Conservation (phyloP, 2,329 filamentous ascomycete species). For the Ceratocystis papillata region DNA sequence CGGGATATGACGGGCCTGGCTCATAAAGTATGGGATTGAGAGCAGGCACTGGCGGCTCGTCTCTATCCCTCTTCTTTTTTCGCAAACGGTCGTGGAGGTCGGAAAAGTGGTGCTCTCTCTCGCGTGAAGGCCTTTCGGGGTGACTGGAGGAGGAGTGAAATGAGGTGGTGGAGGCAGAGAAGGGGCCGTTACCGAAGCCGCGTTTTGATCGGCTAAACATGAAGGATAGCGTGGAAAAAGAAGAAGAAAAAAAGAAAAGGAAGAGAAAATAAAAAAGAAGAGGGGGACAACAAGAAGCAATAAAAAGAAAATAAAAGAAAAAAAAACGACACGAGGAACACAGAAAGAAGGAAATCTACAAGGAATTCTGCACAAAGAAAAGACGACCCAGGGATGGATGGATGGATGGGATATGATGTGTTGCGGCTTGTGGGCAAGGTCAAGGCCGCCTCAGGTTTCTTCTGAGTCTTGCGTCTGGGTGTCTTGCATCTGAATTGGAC, state of each 20-base stretch:
- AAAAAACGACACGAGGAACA: slow-evolving; percentile 2
- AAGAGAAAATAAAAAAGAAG: slow-evolving; percentile 2
- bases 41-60: slow-evolving; percentile 9
- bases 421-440: background rate
- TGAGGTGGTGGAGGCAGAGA: slow-evolving; percentile 14
- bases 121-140: slow-evolving; percentile 5
- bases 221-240: background rate
- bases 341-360: background rate
- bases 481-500: background rate
- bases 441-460: background rate
- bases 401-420: slow-evolving; percentile 9
- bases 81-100: slow-evolving; percentile 16
- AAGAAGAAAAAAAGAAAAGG: background rate
- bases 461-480: slow-evolving; percentile 4
- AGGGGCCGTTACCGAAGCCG: slow-evolving; percentile 17
- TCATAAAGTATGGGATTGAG: slow-evolving; percentile 20
- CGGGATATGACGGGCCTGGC: slow-evolving; percentile 16
- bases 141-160: slow-evolving; percentile 12
- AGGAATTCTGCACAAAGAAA: slow-evolving; percentile 4
- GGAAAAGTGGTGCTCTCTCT: slow-evolving; percentile 16
- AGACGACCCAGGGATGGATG: slow-evolving; percentile 4
- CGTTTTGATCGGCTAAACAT: slow-evolving; percentile 21
- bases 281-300: background rate
- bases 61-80: slow-evolving; percentile 16
- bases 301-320: slow-evolving; percentile 4